Conservation (phyloP, 305 asterid genomes). For the Salvia sclarea region DNA sequence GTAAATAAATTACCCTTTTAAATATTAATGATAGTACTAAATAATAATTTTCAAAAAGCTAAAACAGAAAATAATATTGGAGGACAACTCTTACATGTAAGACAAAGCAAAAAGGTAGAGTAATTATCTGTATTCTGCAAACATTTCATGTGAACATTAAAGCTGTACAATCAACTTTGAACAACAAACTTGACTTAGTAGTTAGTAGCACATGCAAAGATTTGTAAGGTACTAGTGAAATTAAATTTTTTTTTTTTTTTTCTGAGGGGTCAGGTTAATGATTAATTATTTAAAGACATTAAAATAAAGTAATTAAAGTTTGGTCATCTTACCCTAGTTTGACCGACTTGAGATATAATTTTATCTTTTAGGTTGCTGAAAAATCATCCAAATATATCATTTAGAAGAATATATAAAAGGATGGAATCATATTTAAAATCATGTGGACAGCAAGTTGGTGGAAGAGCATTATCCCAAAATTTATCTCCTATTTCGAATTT, state of each 20-base stretch:
- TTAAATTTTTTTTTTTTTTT: not conserved
- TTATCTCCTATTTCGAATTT: not conserved
- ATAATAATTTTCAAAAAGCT: not conserved
- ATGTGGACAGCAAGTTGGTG: not conserved
- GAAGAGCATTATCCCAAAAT: not conserved
- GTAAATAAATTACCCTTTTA: too few species aligned
- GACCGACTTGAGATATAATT: not conserved
- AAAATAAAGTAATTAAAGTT: too few species aligned
- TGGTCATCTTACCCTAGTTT: not conserved
- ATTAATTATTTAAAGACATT: not conserved
- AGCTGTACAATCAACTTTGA: conserved; percentile 22
- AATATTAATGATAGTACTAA: too few species aligned
- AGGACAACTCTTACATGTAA: not conserved
- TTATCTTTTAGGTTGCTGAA: too few species aligned
- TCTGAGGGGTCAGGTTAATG: not conserved
- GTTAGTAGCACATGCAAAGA: conserved; percentile 31
- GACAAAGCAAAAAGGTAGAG: not conserved
- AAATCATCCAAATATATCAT: too few species aligned
- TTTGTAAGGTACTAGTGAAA: not conserved
- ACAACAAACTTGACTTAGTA: conserved; percentile 3
- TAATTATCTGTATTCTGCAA: not conserved
- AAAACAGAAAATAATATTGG: not conserved
- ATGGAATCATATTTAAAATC: not conserved
- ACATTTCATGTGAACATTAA: conserved; percentile 1
- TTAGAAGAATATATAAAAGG: not conserved